Evolutionary conservation across 768 basidiomycete genomes (phyloP), one percentile per base, ranked within the genome.

Genomic region (Tylopilus rubrobrunneus): DNA sequence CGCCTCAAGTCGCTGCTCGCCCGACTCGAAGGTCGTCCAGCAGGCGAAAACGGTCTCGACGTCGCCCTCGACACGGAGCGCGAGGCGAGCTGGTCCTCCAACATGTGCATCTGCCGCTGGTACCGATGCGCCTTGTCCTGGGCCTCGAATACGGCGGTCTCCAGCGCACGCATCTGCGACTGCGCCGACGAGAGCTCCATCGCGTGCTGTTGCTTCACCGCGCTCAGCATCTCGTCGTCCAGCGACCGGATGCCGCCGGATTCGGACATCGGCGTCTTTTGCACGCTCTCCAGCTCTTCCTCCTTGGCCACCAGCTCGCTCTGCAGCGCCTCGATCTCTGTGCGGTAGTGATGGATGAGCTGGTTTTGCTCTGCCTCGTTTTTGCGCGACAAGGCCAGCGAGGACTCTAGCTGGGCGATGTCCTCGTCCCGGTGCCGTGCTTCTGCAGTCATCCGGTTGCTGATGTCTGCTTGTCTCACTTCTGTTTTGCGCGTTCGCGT

Each of bases 101-200:
- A 73, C 17, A 75, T 62, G 45, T 72, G 75, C 40, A 91, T 68
- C 58, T 87, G 87, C 62, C 83, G 83, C 66, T 90, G 87, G 21
- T 89, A 66, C 3, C 76, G 69, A 65, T 91, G 87, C 15, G 81
- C 77, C 50, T 75, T 77, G 40, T 82, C 83, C 57, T 92, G 86
- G 28, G 86, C 84, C 55, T 89, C 81, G 68, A 87, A 92, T 28
- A 86, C 75, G 11, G 78, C 68, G 10, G 82, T 81, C 70, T 95
- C 90, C 62, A 93, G 75, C 4, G 81, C 78, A 11, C 92, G 83
- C 47, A 94, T 86, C 64, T 84, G 83, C 0, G 88, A 89, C 34
- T 89, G 89, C 4, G 91, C 83, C 11, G 82, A 74, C 34, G 91
- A 93, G 7, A 94, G 76, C 54, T 92, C 91, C 53, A 95, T 79